Evolutionary conservation across 495 filamentous ascomycete genomes (phyloP), one percentile per base, ranked within the genome.

Genomic region (Penicillium cinerascens): DNA sequence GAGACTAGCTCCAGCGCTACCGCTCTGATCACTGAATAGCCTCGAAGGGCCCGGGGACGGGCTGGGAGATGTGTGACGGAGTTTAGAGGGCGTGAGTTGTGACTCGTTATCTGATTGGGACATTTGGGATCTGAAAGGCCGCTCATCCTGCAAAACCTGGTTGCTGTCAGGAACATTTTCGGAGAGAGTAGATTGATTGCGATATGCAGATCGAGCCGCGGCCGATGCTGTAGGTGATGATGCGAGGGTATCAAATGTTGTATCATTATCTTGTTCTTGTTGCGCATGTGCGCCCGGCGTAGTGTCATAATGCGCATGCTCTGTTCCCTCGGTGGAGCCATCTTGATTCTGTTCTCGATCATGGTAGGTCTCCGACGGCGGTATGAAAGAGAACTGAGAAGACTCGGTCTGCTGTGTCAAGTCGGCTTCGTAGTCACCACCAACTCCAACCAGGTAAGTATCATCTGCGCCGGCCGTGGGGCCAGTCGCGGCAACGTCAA

Each of bases 201-300:
- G 60, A 47, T 58, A 54, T 1, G 79, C 64, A 2, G 76, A 80
- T 52, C 86, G 74, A 27, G 79, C 80, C 10, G 82, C 77, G 0
- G 82, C 84, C 2, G 83, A 84, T 8, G 82, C 80, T 0, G 83
- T 81, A 13, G 87, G 87, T 6, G 86, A 88, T 4, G 86, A 88
- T 7, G 77, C 76, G 44, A 84, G 69, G 8, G 73, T 77, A 59
- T 88, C 85, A 2, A 86, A 63, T 3, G 78, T 77, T 11, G 82
- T 82, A 0, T 81, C 83, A 47, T 81, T 77, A 20, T 66, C 72
- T 17, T 55, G 57, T 20, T 74, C 73, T n/a, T 65, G 73, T 16
- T 66, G 58, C 18, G 51, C 63, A 17, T 48, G 43, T 33, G 58
- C 51, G 9, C 52, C 46, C 20, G 58, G 52, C 39, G 56, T 61